Evolutionary conservation across 1,284 basidiomycete species (phyloP).

Genomic region (Austroboletus niveus): DNA sequence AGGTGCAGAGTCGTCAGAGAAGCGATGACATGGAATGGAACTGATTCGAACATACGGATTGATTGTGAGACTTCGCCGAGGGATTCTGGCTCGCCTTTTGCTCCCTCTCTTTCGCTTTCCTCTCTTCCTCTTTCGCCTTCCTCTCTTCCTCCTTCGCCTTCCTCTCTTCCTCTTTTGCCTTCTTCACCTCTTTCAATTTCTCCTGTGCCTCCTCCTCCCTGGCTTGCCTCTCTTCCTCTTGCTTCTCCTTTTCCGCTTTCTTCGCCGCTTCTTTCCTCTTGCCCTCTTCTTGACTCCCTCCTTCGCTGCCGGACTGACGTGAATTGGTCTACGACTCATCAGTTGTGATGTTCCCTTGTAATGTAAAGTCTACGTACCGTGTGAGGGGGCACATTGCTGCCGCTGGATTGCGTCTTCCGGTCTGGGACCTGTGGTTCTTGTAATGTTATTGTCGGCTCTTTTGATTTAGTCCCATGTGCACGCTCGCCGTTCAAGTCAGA

Average conservation of each 20-base stretch:
- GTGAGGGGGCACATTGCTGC: not conserved
- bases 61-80: not conserved
- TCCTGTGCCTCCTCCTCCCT: not conserved
- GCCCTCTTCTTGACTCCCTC: not conserved
- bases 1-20: not conserved
- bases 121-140: not conserved
- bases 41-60: constrained; percentile 4
- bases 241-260: not conserved
- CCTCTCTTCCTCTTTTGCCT: not conserved
- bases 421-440: constrained; percentile 14
- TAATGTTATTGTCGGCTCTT: constrained; percentile 7
- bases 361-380: constrained; percentile 5
- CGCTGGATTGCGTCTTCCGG: not conserved
- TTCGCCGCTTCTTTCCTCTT: not conserved
- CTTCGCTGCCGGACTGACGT: not conserved
- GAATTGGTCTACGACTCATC: constrained; percentile 6
- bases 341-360: not conserved
- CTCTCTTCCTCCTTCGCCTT: not conserved
- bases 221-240: not conserved
- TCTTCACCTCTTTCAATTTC: not conserved
- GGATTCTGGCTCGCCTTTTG: not conserved
- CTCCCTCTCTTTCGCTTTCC: not conserved
- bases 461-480: not conserved
- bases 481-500: constrained; percentile 6
- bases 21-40: not conserved